Evolutionary conservation across 108 stramenopile species (phyloP).

Genomic region (Bacterosira constricta): DNA sequence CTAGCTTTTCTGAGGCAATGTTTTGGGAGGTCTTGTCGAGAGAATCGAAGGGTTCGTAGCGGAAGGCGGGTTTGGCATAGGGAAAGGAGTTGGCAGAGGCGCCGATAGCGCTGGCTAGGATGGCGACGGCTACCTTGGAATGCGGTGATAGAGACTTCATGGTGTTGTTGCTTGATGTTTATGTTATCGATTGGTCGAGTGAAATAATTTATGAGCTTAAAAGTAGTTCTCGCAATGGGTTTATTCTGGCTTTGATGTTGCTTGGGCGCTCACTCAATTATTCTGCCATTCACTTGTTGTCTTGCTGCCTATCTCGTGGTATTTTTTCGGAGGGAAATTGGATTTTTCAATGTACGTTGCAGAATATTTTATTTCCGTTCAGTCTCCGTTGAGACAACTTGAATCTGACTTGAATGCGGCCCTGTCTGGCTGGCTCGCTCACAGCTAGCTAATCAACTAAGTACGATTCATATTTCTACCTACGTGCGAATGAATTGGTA

Average conservation of each 20-base stretch:
- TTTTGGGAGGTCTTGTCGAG: slow-evolving; percentile 28
- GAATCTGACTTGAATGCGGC: no score
- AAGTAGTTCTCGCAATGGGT: no score
- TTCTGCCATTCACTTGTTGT: background rate
- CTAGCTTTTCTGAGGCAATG: slow-evolving; percentile 25
- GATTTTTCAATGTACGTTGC: no score
- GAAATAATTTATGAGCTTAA: no score
- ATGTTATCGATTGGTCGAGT: background rate
- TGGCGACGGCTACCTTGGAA: slow-evolving; percentile 3
- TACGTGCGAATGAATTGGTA: no score
- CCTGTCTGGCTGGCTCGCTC: no score
- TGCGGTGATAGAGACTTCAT: background rate
- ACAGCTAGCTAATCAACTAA: no score
- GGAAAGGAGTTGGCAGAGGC: slow-evolving; percentile 22
- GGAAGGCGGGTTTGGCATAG: slow-evolving; percentile 9
- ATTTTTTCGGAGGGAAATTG: no score
- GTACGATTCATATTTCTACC: no score
- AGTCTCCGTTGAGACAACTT: no score
- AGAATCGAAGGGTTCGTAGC: slow-evolving; percentile 31
- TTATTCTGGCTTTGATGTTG: no score
- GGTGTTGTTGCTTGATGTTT: background rate
- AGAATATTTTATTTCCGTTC: no score
- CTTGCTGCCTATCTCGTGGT: background rate
- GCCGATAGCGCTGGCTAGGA: slow-evolving; percentile 6
- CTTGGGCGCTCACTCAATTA: background rate